Evolutionary conservation across 2,329 filamentous ascomycete genomes (phyloP), one percentile per base, ranked within the genome.

Genomic region (Rhexocercosporidium sp.): DNA sequence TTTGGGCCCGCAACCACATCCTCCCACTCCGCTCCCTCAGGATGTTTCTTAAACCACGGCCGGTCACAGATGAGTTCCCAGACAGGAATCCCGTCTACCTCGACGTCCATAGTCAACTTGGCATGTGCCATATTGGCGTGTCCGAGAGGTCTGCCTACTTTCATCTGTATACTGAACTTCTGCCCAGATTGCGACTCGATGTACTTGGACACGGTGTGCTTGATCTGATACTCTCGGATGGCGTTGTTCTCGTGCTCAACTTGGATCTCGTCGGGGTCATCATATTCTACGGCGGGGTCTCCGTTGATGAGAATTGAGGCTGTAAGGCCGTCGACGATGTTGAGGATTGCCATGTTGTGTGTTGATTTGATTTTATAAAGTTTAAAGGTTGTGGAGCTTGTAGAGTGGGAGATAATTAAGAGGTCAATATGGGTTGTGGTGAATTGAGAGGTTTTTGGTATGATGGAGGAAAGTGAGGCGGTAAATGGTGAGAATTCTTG

Each of bases 301-400:
- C 62, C 66, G 18, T 68, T 47, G 31, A 71, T 62, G 6, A 62
- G 12, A 18, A 73, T 61, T 2, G 53, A 5, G 27, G 60, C 67
- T 6, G 41, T 25, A 3, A 73, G 65, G 11, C 71, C 70, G 2
- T 63, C 69, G 8, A 66, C 29, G n/a, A 49, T 5, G 2, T 49
- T 18, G 27, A 62, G 27, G 14, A 70, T 62, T 41, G 67, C 71
- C 70, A 73, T 73, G 3, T 20, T 39, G 54, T 37, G 34, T 5
- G 41, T 22, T 37, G 16, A n/a, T 37, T 37, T 49, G n/a, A n/a
- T n/a, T n/a, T n/a, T n/a, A n/a, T n/a, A n/a, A n/a, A n/a, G n/a
- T n/a, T n/a, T n/a, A n/a, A n/a, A n/a, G n/a, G n/a, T n/a, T n/a
- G n/a, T n/a, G 44, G 7, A 1, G 12, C 34, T 53, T 31, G 25